Conservation (phyloP, 441 rosid genomes). For the Capsella rubella region DNA sequence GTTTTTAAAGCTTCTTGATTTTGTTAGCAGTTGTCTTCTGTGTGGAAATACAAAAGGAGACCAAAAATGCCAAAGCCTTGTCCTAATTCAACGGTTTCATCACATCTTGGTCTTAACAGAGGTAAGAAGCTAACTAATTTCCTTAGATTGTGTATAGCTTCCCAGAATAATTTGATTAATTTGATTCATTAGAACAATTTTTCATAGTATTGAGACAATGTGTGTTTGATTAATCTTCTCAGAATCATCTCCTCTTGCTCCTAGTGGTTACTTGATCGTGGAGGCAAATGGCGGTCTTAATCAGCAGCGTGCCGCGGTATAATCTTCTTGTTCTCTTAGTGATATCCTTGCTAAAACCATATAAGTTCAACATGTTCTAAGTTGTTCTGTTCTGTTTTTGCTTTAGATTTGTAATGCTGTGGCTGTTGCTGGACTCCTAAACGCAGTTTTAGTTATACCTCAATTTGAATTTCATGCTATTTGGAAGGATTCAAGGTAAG, state of each 20-base stretch:
- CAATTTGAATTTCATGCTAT: conserved; percentile 75
- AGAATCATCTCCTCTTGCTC: conserved; percentile 61
- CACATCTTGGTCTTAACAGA: conserved; percentile 48
- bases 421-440: conserved; percentile 91
- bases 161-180: conserved; percentile 5
- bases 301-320: conserved; percentile 96
- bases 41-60: conserved; percentile 82
- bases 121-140: conserved; percentile 48
- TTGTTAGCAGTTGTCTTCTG: conserved; percentile 63
- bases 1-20: background rate
- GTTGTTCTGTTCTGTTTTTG: conserved; percentile 2
- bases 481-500: conserved; percentile 92
- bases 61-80: conserved; percentile 81
- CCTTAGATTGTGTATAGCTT: conserved; percentile 14
- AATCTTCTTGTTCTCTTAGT: conserved; percentile 33
- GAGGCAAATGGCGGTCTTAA: conserved; percentile 98
- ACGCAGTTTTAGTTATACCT: conserved; percentile 85
- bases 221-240: conserved; percentile 42
- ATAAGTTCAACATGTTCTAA: conserved; percentile 2
- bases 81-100: conserved; percentile 54
- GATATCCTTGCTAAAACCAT: background rate
- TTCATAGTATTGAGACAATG: conserved; percentile 7
- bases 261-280: conserved; percentile 74
- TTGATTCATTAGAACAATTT: background rate
- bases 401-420: conserved; percentile 93